Percentiles rank a stretch among this genome's conserved stretches.
These are phyloP conservation scores for Trichoderma reesei DNA, from an alignment of 495 filamentous ascomycete species.

Conservation along the genomic window DNA sequence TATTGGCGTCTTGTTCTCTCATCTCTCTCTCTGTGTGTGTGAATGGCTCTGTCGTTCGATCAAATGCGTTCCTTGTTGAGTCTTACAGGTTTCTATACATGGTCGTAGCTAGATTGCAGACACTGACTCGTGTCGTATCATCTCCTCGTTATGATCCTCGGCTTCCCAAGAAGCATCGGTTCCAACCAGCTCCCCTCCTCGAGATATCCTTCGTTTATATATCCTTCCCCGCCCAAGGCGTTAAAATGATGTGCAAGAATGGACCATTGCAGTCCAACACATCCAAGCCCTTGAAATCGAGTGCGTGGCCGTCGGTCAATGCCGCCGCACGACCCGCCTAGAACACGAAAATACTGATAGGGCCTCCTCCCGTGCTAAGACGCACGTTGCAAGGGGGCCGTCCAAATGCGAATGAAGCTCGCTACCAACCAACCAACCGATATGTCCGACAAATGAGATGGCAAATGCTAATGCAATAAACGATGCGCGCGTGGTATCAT, in stretches of 20 bases:
- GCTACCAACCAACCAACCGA: neutral
- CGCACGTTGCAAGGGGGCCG: neutral
- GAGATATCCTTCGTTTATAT: neutral
- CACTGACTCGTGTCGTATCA: neutral
- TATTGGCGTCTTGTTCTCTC: neutral
- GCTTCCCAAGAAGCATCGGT: neutral
- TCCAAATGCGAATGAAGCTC: conserved; percentile 5
- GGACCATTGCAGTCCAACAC: neutral
- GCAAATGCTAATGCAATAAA: conserved; percentile 6
- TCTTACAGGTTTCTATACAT: too few relatives aligned
- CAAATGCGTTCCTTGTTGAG: neutral
- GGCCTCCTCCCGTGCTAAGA: neutral
- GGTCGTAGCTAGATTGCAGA: neutral
- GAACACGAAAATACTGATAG: neutral
- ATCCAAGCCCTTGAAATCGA: conserved; percentile 1
- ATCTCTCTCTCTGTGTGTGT: neutral
- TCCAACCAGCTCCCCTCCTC: neutral
- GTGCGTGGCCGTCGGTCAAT: neutral
- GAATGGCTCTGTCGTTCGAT: too few relatives aligned
- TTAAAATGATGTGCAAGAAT: neutral
- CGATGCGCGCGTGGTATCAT: conserved; percentile 5
- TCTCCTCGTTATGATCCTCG: too few relatives aligned
- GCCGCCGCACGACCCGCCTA: neutral
- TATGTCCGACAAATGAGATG: conserved; percentile 3
- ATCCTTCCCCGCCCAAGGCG: neutral